These are phyloP conservation scores for Umbilicaria muhlenbergii DNA, from an alignment of 495 filamentous ascomycete species.

Conservation along the genomic window DNA sequence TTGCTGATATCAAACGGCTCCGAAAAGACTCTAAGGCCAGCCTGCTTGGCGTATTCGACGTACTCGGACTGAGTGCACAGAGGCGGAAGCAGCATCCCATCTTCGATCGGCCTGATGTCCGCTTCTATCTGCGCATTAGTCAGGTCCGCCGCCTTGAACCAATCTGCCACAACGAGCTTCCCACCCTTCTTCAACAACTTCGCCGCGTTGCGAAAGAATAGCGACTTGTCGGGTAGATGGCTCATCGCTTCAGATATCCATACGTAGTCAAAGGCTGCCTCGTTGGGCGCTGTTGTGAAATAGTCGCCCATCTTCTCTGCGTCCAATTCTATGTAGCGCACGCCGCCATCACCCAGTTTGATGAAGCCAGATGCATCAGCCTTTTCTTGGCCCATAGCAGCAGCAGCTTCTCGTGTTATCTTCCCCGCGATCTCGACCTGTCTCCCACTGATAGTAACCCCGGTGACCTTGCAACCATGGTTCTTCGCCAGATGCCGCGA, in stretches of 20 bases:
- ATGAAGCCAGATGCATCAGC: constrained; percentile 13
- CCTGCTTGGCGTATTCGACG: constrained; percentile 26
- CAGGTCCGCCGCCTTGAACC: constrained; percentile 34
- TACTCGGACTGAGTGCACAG: constrained; percentile 34
- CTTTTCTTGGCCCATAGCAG: neutral
- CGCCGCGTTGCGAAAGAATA: constrained; percentile 35
- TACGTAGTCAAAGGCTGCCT: constrained; percentile 30
- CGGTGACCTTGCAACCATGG: constrained; percentile 31
- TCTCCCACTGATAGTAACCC: constrained; percentile 39
- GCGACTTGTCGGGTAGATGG: constrained; percentile 38
- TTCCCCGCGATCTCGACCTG: constrained; percentile 35
- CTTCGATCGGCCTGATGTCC: constrained; percentile 42
- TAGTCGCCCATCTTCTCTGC: constrained; percentile 40
- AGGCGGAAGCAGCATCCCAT: constrained; percentile 40
- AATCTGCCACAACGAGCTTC: constrained; percentile 39
- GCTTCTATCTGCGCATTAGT: constrained; percentile 24
- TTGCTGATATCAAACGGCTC: constrained; percentile 38
- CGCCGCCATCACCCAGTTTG: constrained; percentile 22
- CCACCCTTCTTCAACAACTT: constrained; percentile 24
- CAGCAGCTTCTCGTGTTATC: constrained; percentile 19
- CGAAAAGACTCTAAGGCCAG: constrained; percentile 25
- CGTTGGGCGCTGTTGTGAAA: constrained; percentile 19
- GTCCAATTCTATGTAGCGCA: constrained; percentile 38
- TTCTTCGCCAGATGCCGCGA: constrained; percentile 32
- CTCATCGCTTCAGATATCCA: constrained; percentile 45